Evolutionary conservation across 1,139 yeast genomes (phyloP), one percentile per base, ranked within the genome.

Genomic region (Pichia sp.): DNA sequence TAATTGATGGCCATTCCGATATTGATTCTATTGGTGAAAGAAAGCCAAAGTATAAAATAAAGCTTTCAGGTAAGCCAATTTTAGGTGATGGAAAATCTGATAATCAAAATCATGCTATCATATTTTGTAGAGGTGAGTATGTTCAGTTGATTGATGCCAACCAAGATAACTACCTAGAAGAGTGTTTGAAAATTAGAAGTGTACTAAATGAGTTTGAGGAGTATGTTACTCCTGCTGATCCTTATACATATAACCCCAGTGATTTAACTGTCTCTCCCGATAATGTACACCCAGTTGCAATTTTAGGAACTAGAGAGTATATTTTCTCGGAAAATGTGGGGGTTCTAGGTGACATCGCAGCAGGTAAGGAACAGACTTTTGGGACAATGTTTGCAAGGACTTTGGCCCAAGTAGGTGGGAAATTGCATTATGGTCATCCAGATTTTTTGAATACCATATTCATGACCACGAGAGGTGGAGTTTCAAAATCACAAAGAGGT

Each of bases 51-150:
- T 91, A 88, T 68, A 84, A 97, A 76, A 80, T 91, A 53, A 96
- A 89, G 74, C 75, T 91, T 56, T 88, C 97, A 55, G 98, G 98
- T 73, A 91, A 91, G 67, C 97, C 98, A 61, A 91, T 91, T 66
- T 75, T 91, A 62, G 98, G 98, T 77, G 98, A 91, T 66, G 98
- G 98, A 80, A 91, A 91, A 68, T 84, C 97, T 59, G 98, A 91
- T 77, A 91, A 91, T 68, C 98, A 91, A 70, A 91, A 91, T 68
- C 97, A 89, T 68, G 88, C 97, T 50, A 68, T 91, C 55, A 86
- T 91, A 62, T 91, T 91, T 77, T 85, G 88, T 72, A 85, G 98
- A 71, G 98, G 98, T 78, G 98, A 91, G 71, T 91, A 91, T 68
- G 79, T 91, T 55, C 97, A 91, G 69, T 77, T 91, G 69, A 84